A percentile compares a stretch with the other conserved stretches of the same genome.
Conservation (phyloP, 164 flowering plant genomes). For the Stephania yunnanensis region DNA sequence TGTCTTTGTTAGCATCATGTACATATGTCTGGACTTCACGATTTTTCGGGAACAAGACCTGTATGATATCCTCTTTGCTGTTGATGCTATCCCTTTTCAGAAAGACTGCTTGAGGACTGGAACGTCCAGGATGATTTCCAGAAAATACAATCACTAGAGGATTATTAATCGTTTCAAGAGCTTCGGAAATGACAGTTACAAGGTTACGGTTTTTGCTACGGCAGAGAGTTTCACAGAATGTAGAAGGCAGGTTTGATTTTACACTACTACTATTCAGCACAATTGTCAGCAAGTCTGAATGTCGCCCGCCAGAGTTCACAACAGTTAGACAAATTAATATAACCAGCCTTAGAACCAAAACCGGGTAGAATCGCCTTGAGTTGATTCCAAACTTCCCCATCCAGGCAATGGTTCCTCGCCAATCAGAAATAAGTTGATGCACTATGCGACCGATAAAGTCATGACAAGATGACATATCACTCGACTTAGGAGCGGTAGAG, state of each 20-base stretch:
- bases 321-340: conserved; percentile 31
- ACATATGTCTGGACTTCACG: conserved; percentile 1
- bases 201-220: conserved; percentile 1
- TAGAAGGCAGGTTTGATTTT: conserved; percentile 32
- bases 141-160: conserved; percentile 46
- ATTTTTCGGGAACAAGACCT: conserved; percentile 34
- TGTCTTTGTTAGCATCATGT: neutral
- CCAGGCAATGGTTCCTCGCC: conserved; percentile 34
- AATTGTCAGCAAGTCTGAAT: conserved; percentile 13
- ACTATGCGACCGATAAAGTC: conserved; percentile 17
- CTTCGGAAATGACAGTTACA: conserved; percentile 32
- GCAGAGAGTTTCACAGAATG: conserved; percentile 24
- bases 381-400: conserved; percentile 20
- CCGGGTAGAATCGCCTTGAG: conserved; percentile 21
- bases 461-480: neutral
- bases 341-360: conserved; percentile 42
- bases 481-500: neutral
- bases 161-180: conserved; percentile 41
- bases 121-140: conserved; percentile 1
- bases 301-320: conserved; percentile 25
- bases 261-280: conserved; percentile 22
- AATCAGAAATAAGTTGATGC: conserved; percentile 19
- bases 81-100: conserved; percentile 25
- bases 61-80: conserved; percentile 35
- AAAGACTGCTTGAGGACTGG: conserved; percentile 23